Evolutionary conservation across 495 filamentous ascomycete species (phyloP).

Genomic region (Elasticomyces elasticus): DNA sequence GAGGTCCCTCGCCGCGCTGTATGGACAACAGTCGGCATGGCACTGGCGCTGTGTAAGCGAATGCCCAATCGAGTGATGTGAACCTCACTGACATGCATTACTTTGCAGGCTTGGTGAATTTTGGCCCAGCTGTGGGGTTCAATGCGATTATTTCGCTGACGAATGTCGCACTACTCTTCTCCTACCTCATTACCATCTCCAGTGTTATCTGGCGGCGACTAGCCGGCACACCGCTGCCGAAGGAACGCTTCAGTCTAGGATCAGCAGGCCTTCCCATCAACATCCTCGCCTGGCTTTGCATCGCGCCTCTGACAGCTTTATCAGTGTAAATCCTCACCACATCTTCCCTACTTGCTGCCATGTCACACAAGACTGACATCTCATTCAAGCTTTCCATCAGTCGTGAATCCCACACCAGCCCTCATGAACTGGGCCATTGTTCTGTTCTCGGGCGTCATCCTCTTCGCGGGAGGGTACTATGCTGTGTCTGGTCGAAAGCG

Average conservation of each 20-base stretch:
- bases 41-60: no score
- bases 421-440: conserved; percentile 6
- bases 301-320: background rate
- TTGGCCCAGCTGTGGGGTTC: conserved; percentile 12
- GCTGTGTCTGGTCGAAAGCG: conserved; percentile 4
- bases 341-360: conserved; percentile 7
- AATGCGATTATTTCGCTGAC: conserved; percentile 11
- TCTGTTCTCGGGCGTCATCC: background rate
- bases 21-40: no score
- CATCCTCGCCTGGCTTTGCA: background rate
- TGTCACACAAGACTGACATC: no score
- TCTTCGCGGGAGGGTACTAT: background rate
- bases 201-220: conserved; percentile 5
- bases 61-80: no score
- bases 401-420: background rate
- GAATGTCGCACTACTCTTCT: conserved; percentile 1
- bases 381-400: conserved; percentile 9
- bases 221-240: background rate
- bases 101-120: no score
- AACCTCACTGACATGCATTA: no score
- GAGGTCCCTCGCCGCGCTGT: no score
- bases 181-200: conserved; percentile 7
- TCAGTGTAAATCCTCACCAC: no score
- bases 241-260: background rate
- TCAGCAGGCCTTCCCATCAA: conserved; percentile 1